A percentile compares a stretch with the other conserved stretches of the same genome.
Conservation (phyloP, 2,329 filamentous ascomycete species). For the Penicillium sp. region DNA sequence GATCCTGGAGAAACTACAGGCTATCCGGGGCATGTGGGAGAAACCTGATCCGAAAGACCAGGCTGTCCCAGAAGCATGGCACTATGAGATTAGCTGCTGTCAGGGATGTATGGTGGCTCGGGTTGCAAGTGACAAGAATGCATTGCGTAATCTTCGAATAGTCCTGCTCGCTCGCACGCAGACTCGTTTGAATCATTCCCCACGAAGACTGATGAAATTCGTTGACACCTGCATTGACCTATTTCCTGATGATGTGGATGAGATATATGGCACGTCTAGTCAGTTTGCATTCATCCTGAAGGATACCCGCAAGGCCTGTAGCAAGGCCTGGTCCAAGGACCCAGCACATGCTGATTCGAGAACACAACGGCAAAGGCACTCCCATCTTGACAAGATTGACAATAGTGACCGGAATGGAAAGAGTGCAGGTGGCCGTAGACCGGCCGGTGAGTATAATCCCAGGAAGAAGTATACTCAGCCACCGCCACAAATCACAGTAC, state of each 20-base stretch:
- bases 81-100: slow-evolving; percentile 35
- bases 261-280: slow-evolving; percentile 15
- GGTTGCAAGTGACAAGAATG: slow-evolving; percentile 25
- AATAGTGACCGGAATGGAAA: not conserved
- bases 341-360: not conserved
- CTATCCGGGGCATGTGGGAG: slow-evolving; percentile 36
- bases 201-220: slow-evolving; percentile 29
- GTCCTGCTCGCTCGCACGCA: slow-evolving; percentile 32
- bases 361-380: not conserved
- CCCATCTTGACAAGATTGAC: not conserved
- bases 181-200: slow-evolving; percentile 20
- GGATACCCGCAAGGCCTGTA: slow-evolving; percentile 17
- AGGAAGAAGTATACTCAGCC: not conserved
- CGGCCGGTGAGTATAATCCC: not conserved
- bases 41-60: slow-evolving; percentile 1
- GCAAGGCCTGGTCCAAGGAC: slow-evolving; percentile 7
- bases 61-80: slow-evolving; percentile 8
- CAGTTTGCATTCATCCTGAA: slow-evolving; percentile 22
- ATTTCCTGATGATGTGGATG: slow-evolving; percentile 7
- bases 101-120: slow-evolving; percentile 40
- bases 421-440: not conserved
- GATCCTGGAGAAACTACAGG: slow-evolving; percentile 23
- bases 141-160: slow-evolving; percentile 31
- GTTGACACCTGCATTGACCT: slow-evolving; percentile 30
- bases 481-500: not conserved